Evolutionary conservation across 1,284 basidiomycete genomes (phyloP).

Genomic region (Porodaedalea pini): DNA sequence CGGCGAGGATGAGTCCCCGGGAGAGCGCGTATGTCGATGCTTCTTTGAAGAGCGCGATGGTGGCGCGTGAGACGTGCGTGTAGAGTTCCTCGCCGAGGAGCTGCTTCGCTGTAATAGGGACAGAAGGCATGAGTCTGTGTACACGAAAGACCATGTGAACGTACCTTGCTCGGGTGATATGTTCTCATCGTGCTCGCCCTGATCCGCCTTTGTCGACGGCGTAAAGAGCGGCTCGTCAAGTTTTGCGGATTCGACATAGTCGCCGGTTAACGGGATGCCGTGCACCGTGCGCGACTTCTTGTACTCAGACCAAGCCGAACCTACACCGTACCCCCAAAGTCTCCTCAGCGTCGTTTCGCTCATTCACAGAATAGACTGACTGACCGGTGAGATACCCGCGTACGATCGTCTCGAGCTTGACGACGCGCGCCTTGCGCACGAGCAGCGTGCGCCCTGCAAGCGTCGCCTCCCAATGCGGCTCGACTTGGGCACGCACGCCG

Average conservation of each 20-base stretch:
- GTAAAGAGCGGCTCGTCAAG: conserved; percentile 88
- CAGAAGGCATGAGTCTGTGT: too few species aligned
- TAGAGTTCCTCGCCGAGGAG: conserved; percentile 72
- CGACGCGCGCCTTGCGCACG: conserved; percentile 84
- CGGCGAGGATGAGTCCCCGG: conserved; percentile 92
- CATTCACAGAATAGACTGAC: conserved; percentile 22
- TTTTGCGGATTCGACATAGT: conserved; percentile 83
- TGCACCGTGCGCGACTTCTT: conserved; percentile 87
- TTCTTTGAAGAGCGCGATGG: conserved; percentile 69
- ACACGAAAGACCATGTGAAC: neutral
- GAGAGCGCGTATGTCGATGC: conserved; percentile 78
- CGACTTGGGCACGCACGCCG: conserved; percentile 65
- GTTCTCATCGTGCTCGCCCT: conserved; percentile 95
- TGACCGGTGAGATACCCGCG: conserved; percentile 92
- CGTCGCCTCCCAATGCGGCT: conserved; percentile 48
- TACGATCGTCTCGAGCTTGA: conserved; percentile 97
- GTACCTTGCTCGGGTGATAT: conserved; percentile 88
- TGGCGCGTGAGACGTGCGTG: conserved; percentile 52
- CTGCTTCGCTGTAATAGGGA: conserved; percentile 45
- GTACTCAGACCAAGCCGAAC: conserved; percentile 96
- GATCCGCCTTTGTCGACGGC: conserved; percentile 95
- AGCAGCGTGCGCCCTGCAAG: conserved; percentile 89
- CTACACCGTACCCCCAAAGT: conserved; percentile 49
- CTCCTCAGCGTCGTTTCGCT: neutral
- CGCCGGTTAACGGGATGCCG: conserved; percentile 73